phyloP scores from a whole-genome alignment of 208 protist species.

The Acanthamoeba quina region DNA sequence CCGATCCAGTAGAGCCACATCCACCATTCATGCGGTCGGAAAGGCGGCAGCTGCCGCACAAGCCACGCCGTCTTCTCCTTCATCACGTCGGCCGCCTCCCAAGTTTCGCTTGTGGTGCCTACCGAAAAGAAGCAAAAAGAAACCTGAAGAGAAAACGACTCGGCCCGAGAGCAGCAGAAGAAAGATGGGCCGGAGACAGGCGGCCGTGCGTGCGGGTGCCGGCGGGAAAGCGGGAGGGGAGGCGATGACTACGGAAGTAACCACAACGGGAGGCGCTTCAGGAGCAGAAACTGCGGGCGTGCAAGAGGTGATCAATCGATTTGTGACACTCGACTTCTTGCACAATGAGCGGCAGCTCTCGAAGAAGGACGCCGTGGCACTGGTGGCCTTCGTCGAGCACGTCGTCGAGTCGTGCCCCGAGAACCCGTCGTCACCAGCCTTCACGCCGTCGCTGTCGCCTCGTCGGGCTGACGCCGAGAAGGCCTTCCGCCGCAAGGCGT shows the following conservation, averaged over 20 bases:
- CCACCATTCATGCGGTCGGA: constrained; percentile 5
- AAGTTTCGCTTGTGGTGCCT: not conserved
- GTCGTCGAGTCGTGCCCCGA: not conserved
- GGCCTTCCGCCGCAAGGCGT: not conserved
- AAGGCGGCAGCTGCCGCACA: not conserved
- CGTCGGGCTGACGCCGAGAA: not conserved
- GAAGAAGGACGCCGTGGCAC: not conserved
- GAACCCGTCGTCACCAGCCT: not conserved
- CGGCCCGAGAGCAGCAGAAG: not conserved
- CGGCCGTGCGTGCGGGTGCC: not conserved
- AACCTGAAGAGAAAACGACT: not conserved
- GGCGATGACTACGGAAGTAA: not conserved
- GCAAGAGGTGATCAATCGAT: constrained; percentile 14
- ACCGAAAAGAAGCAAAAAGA: not conserved
- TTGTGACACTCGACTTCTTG: constrained; percentile 4
- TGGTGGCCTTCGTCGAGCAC: constrained; percentile 13
- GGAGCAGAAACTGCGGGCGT: not conserved
- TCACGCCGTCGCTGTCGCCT: not conserved
- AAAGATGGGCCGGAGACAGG: not conserved
- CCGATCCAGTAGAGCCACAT: constrained; percentile 49
- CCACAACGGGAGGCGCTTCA: not conserved
- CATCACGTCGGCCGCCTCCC: not conserved
- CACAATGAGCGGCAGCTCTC: constrained; percentile 9
- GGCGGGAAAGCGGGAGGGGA: not conserved
- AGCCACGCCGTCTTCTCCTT: not conserved